Evolutionary conservation across 306 rosid species (phyloP).

Genomic region (Begonia fuchsioides): DNA sequence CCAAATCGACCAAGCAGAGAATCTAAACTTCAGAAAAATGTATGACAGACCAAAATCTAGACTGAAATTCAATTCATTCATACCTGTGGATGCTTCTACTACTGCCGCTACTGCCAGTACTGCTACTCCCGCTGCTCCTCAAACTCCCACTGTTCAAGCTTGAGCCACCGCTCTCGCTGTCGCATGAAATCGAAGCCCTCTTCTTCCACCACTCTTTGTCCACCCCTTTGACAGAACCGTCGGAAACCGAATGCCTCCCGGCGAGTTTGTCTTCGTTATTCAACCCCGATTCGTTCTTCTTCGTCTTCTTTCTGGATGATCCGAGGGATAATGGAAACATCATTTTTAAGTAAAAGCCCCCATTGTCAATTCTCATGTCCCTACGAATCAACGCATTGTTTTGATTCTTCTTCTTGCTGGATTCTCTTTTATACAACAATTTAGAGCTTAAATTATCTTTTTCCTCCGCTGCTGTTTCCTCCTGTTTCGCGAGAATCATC

Average conservation of each 20-base stretch:
- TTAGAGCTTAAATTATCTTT: constrained; percentile 6
- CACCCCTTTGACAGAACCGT: constrained; percentile 18
- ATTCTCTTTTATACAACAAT: constrained; percentile 8
- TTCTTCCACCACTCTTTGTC: constrained; percentile 87
- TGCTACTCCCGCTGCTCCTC: constrained; percentile 46
- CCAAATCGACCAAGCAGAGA: no score
- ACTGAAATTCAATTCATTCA: no score
- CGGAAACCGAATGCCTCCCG: constrained; percentile 29
- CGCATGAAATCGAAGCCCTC: constrained; percentile 19
- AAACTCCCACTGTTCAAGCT: constrained; percentile 43
- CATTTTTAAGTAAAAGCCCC: constrained; percentile 68
- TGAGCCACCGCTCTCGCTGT: constrained; percentile 39
- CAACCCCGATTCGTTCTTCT: constrained; percentile 11
- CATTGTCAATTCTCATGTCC: constrained; percentile 25
- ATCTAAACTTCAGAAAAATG: background rate
- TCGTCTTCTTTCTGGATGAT: constrained; percentile 12
- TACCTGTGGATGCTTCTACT: constrained; percentile 24
- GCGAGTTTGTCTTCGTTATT: constrained; percentile 38
- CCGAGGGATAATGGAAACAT: constrained; percentile 46
- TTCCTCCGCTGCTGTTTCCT: constrained; percentile 6
- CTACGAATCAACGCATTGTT: constrained; percentile 10
- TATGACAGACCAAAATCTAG: background rate
- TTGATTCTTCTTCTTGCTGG: constrained; percentile 13
- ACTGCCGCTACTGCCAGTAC: constrained; percentile 28
- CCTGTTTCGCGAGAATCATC: background rate